A percentile compares a stretch with the other conserved stretches of the same genome.
phyloP scores from a whole-genome alignment of 305 asterid genomes.

The Fraxinus platypoda region DNA sequence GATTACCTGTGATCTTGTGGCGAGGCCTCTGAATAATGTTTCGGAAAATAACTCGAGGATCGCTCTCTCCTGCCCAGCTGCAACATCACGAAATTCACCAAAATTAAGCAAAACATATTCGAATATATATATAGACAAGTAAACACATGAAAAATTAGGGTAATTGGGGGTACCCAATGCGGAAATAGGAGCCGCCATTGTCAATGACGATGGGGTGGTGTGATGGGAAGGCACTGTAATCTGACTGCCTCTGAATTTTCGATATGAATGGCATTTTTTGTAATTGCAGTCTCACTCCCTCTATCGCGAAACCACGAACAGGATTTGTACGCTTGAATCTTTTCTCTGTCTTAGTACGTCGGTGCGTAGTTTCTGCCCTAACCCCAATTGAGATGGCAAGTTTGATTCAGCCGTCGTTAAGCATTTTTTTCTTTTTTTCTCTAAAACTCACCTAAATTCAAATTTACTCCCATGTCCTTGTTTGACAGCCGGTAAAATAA shows the following conservation, averaged over 20 bases:
- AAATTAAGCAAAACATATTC: neutral
- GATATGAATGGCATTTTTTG: slow-evolving; percentile 81
- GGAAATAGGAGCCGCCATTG: slow-evolving; percentile 94
- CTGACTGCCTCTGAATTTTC: slow-evolving; percentile 72
- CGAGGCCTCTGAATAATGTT: slow-evolving; percentile 98
- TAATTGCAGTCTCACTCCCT: neutral
- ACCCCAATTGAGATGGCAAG: neutral
- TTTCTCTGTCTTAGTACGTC: neutral
- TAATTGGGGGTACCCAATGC: slow-evolving; percentile 64
- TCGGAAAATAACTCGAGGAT: slow-evolving; percentile 88
- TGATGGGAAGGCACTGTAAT: slow-evolving; percentile 67
- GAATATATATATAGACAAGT: neutral
- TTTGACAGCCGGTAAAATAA: no score
- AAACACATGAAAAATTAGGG: slow-evolving; percentile 12
- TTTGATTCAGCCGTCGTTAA: neutral
- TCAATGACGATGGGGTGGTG: slow-evolving; percentile 82
- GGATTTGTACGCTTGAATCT: neutral
- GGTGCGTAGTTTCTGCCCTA: neutral
- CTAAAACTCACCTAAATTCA: neutral
- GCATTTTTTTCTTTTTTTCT: neutral
- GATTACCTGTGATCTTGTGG: slow-evolving; percentile 80
- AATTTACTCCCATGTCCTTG: neutral
- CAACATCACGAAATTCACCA: slow-evolving; percentile 18
- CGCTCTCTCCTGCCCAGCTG: slow-evolving; percentile 97
- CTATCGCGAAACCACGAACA: neutral